Conservation (phyloP, 495 filamentous ascomycete genomes). For the Sporormia fimetaria region DNA sequence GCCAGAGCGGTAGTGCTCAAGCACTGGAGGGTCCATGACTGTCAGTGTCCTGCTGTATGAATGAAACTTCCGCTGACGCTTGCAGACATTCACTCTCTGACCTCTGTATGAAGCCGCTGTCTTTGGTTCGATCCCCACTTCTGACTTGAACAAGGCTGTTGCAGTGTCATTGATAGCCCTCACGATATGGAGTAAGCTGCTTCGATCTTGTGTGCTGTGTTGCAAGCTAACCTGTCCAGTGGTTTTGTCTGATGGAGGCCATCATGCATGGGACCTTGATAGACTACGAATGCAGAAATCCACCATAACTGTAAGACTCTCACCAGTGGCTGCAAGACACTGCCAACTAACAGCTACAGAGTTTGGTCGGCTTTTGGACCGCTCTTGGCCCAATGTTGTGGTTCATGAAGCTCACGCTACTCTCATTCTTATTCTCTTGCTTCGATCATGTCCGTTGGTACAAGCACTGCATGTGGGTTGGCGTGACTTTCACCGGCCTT, state of each 20-base stretch:
- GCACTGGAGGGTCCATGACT: constrained; percentile 15
- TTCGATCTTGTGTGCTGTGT: no score
- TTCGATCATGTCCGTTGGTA: constrained; percentile 13
- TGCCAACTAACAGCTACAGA: constrained; percentile 2
- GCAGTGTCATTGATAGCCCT: constrained; percentile 14
- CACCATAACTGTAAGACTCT: constrained; percentile 1
- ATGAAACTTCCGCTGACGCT: background rate
- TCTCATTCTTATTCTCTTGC: constrained; percentile 5
- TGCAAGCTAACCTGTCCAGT: constrained; percentile 5
- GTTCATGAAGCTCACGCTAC: constrained; percentile 11
- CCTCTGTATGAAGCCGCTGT: constrained; percentile 4
- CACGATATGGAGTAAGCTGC: constrained; percentile 7
- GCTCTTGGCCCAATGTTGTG: constrained; percentile 13
- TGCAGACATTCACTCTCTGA: constrained; percentile 6
- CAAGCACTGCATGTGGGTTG: constrained; percentile 13
- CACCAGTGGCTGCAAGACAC: background rate
- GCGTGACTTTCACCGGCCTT: constrained; percentile 11
- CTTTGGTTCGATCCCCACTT: background rate
- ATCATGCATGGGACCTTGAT: constrained; percentile 16
- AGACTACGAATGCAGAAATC: background rate
- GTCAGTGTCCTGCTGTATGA: constrained; percentile 1
- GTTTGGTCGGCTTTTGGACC: constrained; percentile 6
- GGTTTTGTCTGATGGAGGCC: constrained; percentile 3
- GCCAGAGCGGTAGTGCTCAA: constrained; percentile 1
- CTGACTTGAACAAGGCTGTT: constrained; percentile 6